Base-by-base conservation (phyloP, 306 rosid genomes). In the Inga laurina region DNA sequence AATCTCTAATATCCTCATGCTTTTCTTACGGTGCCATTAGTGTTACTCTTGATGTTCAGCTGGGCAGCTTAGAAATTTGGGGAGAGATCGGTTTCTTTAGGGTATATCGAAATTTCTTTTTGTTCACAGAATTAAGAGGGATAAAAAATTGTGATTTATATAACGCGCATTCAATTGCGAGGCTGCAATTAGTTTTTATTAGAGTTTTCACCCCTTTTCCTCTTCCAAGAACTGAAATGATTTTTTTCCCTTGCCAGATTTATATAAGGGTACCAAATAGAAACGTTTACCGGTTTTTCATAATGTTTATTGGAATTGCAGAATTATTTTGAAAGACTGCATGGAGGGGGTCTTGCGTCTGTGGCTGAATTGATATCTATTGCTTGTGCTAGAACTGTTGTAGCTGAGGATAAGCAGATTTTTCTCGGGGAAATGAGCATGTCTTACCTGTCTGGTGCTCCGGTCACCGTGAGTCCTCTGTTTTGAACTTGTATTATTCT, bases 341-440 rank as follows among this genome's bases (percentile, higher is more conserved):
- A 88, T 72, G 91, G 91, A 65, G 91, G 89, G 16, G 71, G 83
- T 39, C 81, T 88, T 84, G 91, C 74, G 11, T 24, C 83, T 52
- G 78, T 88, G 18, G 86, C 52, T 76, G 86, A 88, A 61, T 30
- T 75, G 22, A 61, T 88, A 12, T 14, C 86, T 2, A 86, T 43
- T 65, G 88, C 89, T 79, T 88, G 91, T 59, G 91, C 89, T 48
- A 84, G 88, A 79, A 88, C 91, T 48, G 85, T 88, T 30, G 91
- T 88, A 61, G 34, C 83, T 19, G 85, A 82, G 69, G 69, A 86
- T 76, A 88, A 81, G 65, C 86, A 84, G 59, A 80, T 88, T 51
- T 86, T 81, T 82, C 89, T 88, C 11, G 91, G 88, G 49, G 89
- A 88, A 84, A 10, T 84, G 16, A 84, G 85, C 83, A 66, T 86